Conservation (phyloP, 257 asterid species). For the Petunia axillaris region DNA sequence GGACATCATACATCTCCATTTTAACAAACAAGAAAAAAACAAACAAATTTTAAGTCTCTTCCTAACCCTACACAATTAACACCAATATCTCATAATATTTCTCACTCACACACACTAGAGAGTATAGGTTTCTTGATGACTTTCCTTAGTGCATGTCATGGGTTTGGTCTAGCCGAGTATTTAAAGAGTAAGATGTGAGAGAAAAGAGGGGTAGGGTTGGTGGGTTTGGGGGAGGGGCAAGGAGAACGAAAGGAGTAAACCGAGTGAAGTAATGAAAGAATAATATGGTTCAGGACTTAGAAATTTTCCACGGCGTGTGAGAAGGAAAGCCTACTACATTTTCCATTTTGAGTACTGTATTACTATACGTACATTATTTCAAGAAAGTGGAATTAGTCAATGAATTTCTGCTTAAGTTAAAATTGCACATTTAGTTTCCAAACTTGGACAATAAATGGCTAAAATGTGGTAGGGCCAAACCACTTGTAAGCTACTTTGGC, state of each 20-base stretch:
- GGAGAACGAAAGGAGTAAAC: background rate
- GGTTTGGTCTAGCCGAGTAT: background rate
- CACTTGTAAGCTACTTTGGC: too few relatives aligned
- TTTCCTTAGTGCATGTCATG: background rate
- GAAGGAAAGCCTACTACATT: background rate
- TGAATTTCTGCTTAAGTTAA: too few relatives aligned
- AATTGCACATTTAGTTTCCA: too few relatives aligned
- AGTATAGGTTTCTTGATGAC: too few relatives aligned
- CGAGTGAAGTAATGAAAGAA: slow-evolving; percentile 32
- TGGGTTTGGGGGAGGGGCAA: background rate
- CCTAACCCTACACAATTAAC: too few relatives aligned
- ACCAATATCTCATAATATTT: background rate
- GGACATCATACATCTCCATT: slow-evolving; percentile 34
- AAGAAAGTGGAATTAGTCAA: too few relatives aligned
- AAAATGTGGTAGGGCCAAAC: too few relatives aligned
- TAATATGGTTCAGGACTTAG: background rate
- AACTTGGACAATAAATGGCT: too few relatives aligned
- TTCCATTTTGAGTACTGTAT: too few relatives aligned
- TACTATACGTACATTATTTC: too few relatives aligned
- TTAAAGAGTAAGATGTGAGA: background rate
- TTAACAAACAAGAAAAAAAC: too few relatives aligned
- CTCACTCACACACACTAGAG: background rate
- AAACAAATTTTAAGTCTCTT: too few relatives aligned
- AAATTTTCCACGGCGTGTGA: slow-evolving; percentile 26
- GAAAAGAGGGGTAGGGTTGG: background rate